Evolutionary conservation across 164 flowering plant genomes (phyloP).

Genomic region (Nelumbo lutea): DNA sequence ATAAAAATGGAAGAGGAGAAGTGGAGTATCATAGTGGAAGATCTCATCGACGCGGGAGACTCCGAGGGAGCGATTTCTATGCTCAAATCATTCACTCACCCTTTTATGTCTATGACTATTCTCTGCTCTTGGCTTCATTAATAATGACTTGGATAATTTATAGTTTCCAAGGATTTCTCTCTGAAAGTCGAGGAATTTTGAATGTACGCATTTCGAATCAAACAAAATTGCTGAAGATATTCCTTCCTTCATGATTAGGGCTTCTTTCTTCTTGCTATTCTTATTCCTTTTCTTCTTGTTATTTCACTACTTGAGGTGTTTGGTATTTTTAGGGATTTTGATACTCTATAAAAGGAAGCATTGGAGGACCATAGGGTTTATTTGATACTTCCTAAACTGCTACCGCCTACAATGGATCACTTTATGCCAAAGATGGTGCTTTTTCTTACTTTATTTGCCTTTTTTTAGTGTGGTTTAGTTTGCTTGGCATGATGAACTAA

Average conservation of each 20-base stretch:
- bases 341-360: not conserved
- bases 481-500: not conserved
- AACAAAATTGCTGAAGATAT: conserved; percentile 8
- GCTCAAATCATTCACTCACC: conserved; percentile 32
- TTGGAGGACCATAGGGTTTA: not conserved
- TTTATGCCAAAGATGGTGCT: conserved; percentile 11
- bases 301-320: not conserved
- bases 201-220: conserved; percentile 35
- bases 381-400: not conserved
- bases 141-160: conserved; percentile 38
- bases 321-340: conserved; percentile 9
- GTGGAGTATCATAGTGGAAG: conserved; percentile 59
- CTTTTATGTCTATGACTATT: conserved; percentile 24
- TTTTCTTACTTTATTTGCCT: not conserved
- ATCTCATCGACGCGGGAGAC: conserved; percentile 43
- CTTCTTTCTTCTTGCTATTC: not conserved
- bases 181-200: conserved; percentile 43
- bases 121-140: conserved; percentile 27
- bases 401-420: conserved; percentile 1
- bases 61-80: conserved; percentile 39
- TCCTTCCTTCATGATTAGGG: conserved; percentile 10
- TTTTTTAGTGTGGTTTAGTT: not conserved
- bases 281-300: not conserved
- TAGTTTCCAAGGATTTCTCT: conserved; percentile 46
- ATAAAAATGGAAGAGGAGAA: conserved; percentile 13